Evolutionary conservation across 345 rosid species (phyloP).

Genomic region (Eucalyptus tenuipes): DNA sequence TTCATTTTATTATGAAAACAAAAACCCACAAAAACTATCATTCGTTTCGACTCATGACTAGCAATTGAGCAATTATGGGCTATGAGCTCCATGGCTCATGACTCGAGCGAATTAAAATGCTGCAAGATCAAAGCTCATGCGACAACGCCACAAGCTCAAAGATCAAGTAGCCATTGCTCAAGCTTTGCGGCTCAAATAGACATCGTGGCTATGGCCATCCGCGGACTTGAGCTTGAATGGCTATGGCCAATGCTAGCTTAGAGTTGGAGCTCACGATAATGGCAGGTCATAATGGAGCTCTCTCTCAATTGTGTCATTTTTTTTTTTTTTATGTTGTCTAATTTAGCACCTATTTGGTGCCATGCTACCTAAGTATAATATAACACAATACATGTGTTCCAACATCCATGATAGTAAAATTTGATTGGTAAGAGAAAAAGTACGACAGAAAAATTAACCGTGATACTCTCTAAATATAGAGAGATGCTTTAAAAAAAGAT

Average conservation of each 20-base stretch:
- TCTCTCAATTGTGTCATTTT: background rate
- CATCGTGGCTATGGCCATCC: background rate
- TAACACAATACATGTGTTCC: too few relatives aligned
- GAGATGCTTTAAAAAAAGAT: too few relatives aligned
- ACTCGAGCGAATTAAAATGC: background rate
- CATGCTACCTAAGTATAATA: too few relatives aligned
- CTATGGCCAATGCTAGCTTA: background rate
- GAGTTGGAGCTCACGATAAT: background rate
- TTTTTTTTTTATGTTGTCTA: background rate
- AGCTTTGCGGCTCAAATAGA: background rate
- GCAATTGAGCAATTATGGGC: background rate
- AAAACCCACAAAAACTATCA: background rate
- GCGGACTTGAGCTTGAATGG: background rate
- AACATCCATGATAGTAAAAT: too few relatives aligned
- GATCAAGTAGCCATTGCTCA: background rate
- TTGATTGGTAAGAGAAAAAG: too few relatives aligned
- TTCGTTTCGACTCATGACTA: background rate
- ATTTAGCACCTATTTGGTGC: background rate
- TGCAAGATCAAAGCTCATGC: background rate
- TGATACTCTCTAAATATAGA: too few relatives aligned
- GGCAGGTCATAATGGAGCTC: slow-evolving; percentile 11
- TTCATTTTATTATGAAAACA: too few relatives aligned
- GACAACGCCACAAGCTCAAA: background rate
- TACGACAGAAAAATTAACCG: too few relatives aligned
- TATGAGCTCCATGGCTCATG: background rate